A percentile compares a stretch with the other conserved stretches of the same genome.
These are phyloP conservation scores for Garcia nutans DNA, from an alignment of 345 rosid species.

Conservation along the genomic window DNA sequence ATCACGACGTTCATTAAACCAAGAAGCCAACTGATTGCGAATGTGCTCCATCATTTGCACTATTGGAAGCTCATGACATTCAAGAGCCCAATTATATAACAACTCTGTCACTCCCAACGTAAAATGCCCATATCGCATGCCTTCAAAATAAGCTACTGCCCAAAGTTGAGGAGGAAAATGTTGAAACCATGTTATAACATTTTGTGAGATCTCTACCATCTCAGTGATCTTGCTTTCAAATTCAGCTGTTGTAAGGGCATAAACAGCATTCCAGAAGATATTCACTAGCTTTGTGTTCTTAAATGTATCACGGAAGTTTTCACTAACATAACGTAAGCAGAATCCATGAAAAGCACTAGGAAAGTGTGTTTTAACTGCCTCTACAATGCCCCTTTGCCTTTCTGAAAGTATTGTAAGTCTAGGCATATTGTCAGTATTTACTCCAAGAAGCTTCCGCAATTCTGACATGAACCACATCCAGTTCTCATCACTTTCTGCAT, in stretches of 20 bases:
- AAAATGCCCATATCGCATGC: constrained; percentile 87
- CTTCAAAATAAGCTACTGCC: constrained; percentile 94
- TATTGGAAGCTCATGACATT: constrained; percentile 91
- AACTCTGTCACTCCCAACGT: constrained; percentile 78
- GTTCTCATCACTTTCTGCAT: constrained; percentile 76
- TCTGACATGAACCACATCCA: constrained; percentile 99
- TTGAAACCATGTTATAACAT: constrained; percentile 73
- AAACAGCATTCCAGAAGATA: constrained; percentile 95
- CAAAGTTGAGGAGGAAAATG: constrained; percentile 79
- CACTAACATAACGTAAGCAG: constrained; percentile 85
- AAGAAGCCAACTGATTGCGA: constrained; percentile 54
- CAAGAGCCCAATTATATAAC: constrained; percentile 88
- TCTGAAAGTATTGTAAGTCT: constrained; percentile 96
- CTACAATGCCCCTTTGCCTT: constrained; percentile 77
- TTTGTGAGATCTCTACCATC: constrained; percentile 90
- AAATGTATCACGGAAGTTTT: constrained; percentile 89
- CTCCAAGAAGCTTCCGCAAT: constrained; percentile 89
- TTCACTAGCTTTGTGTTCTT: constrained; percentile 88
- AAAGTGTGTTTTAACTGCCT: constrained; percentile 96
- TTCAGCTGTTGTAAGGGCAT: constrained; percentile 83
- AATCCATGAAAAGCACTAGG: constrained; percentile 92
- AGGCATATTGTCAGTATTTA: constrained; percentile 92
- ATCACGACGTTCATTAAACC: constrained; percentile 71
- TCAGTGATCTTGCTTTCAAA: constrained; percentile 76
- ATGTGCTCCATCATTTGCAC: constrained; percentile 96